These are phyloP conservation scores for Tulasnella calospora DNA, from an alignment of 768 basidiomycete genomes.

Conservation along the genomic window DNA sequence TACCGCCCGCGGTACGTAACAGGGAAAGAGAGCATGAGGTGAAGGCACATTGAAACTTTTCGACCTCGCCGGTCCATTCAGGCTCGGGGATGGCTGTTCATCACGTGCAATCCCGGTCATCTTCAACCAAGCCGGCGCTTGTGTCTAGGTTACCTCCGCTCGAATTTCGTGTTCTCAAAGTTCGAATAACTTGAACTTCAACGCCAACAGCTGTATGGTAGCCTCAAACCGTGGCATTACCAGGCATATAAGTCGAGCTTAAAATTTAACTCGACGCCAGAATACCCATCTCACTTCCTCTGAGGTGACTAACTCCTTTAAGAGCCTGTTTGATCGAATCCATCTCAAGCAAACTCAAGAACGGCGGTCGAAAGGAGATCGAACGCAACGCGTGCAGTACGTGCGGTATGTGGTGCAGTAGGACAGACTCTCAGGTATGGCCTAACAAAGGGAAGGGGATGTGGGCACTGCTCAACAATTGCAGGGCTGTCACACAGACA, in stretches of 20 bases:
- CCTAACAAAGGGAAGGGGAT: neutral
- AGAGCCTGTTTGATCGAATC: neutral
- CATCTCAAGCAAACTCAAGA: neutral
- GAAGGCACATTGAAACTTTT: too few relatives aligned
- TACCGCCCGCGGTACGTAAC: neutral
- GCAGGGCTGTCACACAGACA: neutral
- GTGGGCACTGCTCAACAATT: neutral
- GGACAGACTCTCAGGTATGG: neutral
- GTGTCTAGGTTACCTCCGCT: too few relatives aligned
- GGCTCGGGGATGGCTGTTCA: neutral
- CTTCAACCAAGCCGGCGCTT: too few relatives aligned
- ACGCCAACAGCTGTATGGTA: too few relatives aligned
- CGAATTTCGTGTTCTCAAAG: too few relatives aligned
- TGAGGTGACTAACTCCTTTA: neutral
- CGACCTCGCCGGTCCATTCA: too few relatives aligned
- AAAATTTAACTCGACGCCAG: too few relatives aligned
- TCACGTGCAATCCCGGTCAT: neutral
- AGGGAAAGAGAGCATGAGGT: too few relatives aligned
- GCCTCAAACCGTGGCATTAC: too few relatives aligned
- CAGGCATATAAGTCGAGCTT: too few relatives aligned
- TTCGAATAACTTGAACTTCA: too few relatives aligned
- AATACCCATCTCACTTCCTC: neutral
- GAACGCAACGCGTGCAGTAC: neutral
- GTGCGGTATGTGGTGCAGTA: neutral
- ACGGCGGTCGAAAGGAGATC: neutral